Base-by-base conservation (phyloP, 257 asterid genomes). In the Euphrasia confusa region DNA sequence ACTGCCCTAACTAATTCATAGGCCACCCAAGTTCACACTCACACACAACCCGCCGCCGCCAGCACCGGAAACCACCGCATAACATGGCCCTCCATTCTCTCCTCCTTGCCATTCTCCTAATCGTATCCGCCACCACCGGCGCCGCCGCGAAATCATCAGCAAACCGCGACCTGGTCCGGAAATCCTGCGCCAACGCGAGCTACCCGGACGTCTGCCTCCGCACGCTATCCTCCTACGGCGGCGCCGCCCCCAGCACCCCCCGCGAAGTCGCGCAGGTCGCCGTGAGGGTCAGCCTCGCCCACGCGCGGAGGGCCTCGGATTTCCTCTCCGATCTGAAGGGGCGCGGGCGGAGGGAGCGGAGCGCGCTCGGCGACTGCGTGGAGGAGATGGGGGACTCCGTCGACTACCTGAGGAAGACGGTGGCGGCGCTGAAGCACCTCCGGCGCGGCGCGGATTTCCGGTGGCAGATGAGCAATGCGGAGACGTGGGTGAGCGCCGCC, bases 401-500 rank as follows among this genome's bases (percentile, higher is more conserved):
- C 24, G 86, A 86, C 9, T 84, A 88, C 58, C 88, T 91, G 18
- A 77, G 80, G 60, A 76, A 76, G 55, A 79, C 87, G 0, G 76
- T 91, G 50, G 62, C 82, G 40, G 95, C 84, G 65, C 73, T 88
- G 44, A 72, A 74, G 75, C 77, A 71, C 44, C 89, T 88, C 54
- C 75, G 81, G 9, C 77, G 62, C 82, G 45, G 95, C 84, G 65
- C 73, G 86, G 44, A 79, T 2, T 90, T 87, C 77, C 54, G 74
- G 75, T 90, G 95, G 94, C 94, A 84, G 79, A 86, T 92, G 95
- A 89, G 92, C 76, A 89, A 92, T 65, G 92, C 78, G n/a, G 81
- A 88, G 85, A 92, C 97, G 28, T 92, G 97, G 97, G 95, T 83
- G 0, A 89, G 97, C 76, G 99, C 99, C 44, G 97, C 97, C 17